Conservation (phyloP, 164 flowering plant species). For the Umbellularia californica region DNA sequence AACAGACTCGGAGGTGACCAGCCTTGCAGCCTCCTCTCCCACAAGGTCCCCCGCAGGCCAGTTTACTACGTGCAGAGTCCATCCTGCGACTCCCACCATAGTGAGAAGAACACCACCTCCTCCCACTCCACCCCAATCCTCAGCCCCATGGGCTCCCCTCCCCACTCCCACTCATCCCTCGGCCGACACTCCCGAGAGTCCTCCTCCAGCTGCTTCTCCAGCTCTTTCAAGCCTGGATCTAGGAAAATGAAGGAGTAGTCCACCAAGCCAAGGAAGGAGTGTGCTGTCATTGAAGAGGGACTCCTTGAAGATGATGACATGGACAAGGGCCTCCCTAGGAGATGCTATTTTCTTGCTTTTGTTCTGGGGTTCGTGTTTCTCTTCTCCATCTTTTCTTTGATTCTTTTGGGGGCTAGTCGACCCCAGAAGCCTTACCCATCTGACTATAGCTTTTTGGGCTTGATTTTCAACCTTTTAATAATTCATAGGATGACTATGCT, state of each 20-base stretch:
- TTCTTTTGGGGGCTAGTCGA: conserved; percentile 66
- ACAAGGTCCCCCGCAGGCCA: conserved; percentile 51
- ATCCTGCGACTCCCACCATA: conserved; percentile 71
- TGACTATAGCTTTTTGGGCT: too few relatives aligned
- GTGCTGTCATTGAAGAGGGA: conserved; percentile 73
- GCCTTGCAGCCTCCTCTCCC: conserved; percentile 61
- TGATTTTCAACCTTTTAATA: too few relatives aligned
- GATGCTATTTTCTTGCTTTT: conserved; percentile 67
- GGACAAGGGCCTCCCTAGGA: conserved; percentile 35
- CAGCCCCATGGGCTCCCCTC: conserved; percentile 77
- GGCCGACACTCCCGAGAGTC: conserved; percentile 87
- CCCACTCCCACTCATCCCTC: conserved; percentile 75
- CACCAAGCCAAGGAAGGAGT: conserved; percentile 52
- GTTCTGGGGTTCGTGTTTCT: conserved; percentile 58
- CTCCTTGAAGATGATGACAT: conserved; percentile 54
- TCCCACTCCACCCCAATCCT: conserved; percentile 79
- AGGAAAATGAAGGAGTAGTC: conserved; percentile 46
- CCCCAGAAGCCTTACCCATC: conserved; percentile 54
- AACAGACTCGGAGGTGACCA: conserved; percentile 72
- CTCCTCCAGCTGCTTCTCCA: conserved; percentile 72
- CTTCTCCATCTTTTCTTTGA: conserved; percentile 64
- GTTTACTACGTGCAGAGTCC: conserved; percentile 84
- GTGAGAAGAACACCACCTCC: conserved; percentile 63
- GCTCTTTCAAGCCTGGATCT: conserved; percentile 67
- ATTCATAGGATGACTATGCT: too few relatives aligned